These are phyloP conservation scores for Euphorbia pulcherrima DNA, from an alignment of 345 rosid species.

Conservation along the genomic window DNA sequence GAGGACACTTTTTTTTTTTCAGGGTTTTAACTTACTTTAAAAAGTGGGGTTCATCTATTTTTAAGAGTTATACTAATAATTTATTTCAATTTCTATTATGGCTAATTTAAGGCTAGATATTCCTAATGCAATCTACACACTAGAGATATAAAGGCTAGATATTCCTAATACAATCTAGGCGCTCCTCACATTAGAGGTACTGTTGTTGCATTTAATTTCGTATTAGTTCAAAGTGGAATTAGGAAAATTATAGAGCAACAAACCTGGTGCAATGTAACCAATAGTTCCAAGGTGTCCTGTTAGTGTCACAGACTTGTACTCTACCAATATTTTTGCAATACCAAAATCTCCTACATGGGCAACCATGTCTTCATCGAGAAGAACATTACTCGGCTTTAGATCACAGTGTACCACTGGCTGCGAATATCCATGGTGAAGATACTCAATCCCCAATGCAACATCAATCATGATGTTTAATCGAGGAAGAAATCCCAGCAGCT, in stretches of 20 bases:
- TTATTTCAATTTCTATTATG: too few relatives aligned
- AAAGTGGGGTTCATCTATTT: too few relatives aligned
- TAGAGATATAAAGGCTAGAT: too few relatives aligned
- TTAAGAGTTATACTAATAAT: too few relatives aligned
- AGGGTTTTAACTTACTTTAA: too few relatives aligned
- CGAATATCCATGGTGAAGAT: slow-evolving; percentile 7
- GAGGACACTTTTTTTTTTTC: too few relatives aligned
- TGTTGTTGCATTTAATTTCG: too few relatives aligned
- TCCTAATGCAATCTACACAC: too few relatives aligned
- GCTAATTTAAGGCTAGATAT: too few relatives aligned
- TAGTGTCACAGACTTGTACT: not conserved
- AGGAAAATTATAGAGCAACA: not conserved
- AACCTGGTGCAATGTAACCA: slow-evolving; percentile 14
- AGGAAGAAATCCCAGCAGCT: not conserved
- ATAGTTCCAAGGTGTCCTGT: slow-evolving; percentile 3
- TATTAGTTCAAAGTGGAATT: not conserved
- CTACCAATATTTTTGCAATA: slow-evolving; percentile 8
- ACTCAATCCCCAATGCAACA: slow-evolving; percentile 5
- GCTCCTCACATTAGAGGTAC: too few relatives aligned
- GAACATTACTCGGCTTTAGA: slow-evolving; percentile 8
- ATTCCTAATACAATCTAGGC: too few relatives aligned
- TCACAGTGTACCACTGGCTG: slow-evolving; percentile 1
- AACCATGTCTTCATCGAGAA: slow-evolving; percentile 3
- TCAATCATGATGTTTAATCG: not conserved
- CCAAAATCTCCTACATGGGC: slow-evolving; percentile 9